Base-by-base conservation (phyloP, 352 stramenopile species). In the Phytophthora citricola region DNA sequence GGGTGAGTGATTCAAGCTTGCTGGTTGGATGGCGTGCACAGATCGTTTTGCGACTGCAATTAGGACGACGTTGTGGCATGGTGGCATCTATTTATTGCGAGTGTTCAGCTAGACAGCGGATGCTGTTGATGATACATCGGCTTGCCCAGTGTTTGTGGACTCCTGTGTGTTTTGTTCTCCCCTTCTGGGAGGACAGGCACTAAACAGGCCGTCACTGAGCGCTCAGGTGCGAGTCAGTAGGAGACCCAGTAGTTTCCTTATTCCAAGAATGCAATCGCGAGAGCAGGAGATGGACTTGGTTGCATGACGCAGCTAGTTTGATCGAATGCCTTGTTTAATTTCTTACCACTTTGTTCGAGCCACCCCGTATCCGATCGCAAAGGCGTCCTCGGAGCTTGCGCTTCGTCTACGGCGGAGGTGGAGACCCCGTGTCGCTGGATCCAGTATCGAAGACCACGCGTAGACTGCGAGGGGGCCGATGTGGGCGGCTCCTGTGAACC, bases 41-140 rank as follows among this genome's bases (percentile, higher is more conserved):
- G 29, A 46, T 22, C 44, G 27, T 58, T 57, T 34, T 52, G 41
- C 44, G 32, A 29, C 31, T 75, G 54, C 69, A 55, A 52, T 69
- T 63, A 49, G 62, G 52, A 78, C 53, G 69, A 57, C 46, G 68
- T 68, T 47, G 61, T 60, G 60, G 54, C 52, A 69, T 66, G 58
- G 58, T 69, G 53, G 54, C 49, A 63, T 50, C 45, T 73, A 70
- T 71, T 70, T 76, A 75, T 71, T 36, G 62, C 62, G 62, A 71
- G 63, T 73, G 51, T 63, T 72, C 46, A 61, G 52, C 39, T 62
- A 27, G 12, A 17, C 40, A 56, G 47, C 34, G 40, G 34, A 49
- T 55, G 32, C 29, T 17, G 58, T 63, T 50, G 43, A 34, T n/a
- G 29, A 32, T 6, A 58, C 38, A 44, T 60, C 31, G 48, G 44